Base-by-base conservation (phyloP, 805 yeast genomes). In the Hanseniaspora clermontiae region DNA sequence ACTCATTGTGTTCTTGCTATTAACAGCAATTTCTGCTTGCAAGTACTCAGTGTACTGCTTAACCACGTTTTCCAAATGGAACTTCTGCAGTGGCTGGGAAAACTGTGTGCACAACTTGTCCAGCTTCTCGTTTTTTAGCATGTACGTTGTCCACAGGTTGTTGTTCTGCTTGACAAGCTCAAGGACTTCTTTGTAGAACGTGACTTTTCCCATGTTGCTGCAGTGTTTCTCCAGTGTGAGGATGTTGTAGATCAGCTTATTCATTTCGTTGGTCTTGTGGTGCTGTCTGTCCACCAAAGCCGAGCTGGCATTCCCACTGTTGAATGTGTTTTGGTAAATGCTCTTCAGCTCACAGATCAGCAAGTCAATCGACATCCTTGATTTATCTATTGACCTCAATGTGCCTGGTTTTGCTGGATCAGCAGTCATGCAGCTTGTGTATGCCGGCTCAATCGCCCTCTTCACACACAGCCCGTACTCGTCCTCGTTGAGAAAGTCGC, bases 91-190 rank as follows among this genome's bases (percentile, higher is more conserved):
- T 3, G 56, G 56, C 24, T 45, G 48, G 12, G 34, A 20, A 38
- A 52, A 29, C 20, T 52, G 39, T 2, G 11, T 27, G 19, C 56
- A 52, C 12, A 52, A 10, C 5, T 45, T 38, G 14, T 38, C 24
- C 14, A 52, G 29, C 20, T 45, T 52, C 19, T 52, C 51, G n/a
- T 17, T 45, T 19, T 52, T 52, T 1, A 52, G 19, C 4, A 50
- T 32, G 39, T 37, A 52, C 1, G 50, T 37, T 4, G 56, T 52
- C 56, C 56, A 52, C n/a, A 45, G 15, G 15, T 42, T 45, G 15
- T 9, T n/a, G 15, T 52, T 46, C 20, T 38, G 10, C 47, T 52
- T 52, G 3, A 52, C 20, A 5, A 52, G 24, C n/a, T 45, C 48
- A 7, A 52, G 39, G 2, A 46, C 36, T 10, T 45, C 46, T 38